phyloP scores from a whole-genome alignment of 495 filamentous ascomycete species.

The Lasiosphaeria hispida region DNA sequence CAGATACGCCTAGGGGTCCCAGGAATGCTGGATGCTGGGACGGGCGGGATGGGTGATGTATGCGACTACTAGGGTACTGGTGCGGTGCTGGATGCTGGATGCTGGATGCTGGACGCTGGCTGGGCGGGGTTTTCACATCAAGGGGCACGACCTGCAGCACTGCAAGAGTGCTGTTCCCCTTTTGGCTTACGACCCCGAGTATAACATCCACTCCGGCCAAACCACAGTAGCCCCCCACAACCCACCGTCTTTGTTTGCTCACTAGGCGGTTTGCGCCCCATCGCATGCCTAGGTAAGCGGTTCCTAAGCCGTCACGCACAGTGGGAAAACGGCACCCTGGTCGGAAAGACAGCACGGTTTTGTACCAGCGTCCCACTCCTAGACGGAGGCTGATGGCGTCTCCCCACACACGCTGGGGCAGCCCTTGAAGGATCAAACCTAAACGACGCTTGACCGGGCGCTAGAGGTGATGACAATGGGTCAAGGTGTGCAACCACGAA shows the following conservation, averaged over 20 bases:
- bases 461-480: background rate
- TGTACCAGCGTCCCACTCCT: background rate
- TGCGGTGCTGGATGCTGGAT: too few relatives aligned
- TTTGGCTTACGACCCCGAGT: too few relatives aligned
- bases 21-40: too few relatives aligned
- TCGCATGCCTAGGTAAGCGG: background rate
- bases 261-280: background rate
- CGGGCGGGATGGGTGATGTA: too few relatives aligned
- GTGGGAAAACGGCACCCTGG: background rate
- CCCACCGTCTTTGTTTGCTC: slow-evolving; percentile 1
- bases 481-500: too few relatives aligned
- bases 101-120: too few relatives aligned
- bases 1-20: too few relatives aligned
- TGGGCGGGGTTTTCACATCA: too few relatives aligned
- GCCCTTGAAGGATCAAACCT: background rate
- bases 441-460: slow-evolving; percentile 2
- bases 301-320: background rate
- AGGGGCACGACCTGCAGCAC: too few relatives aligned
- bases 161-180: too few relatives aligned
- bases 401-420: slow-evolving; percentile 5
- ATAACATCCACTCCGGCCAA: too few relatives aligned
- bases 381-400: background rate
- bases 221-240: background rate
- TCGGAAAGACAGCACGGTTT: background rate
- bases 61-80: too few relatives aligned